Evolutionary conservation across 192 early-diverging fungal genomes (phyloP).

Genomic region (Irineochytrium annulatum): DNA sequence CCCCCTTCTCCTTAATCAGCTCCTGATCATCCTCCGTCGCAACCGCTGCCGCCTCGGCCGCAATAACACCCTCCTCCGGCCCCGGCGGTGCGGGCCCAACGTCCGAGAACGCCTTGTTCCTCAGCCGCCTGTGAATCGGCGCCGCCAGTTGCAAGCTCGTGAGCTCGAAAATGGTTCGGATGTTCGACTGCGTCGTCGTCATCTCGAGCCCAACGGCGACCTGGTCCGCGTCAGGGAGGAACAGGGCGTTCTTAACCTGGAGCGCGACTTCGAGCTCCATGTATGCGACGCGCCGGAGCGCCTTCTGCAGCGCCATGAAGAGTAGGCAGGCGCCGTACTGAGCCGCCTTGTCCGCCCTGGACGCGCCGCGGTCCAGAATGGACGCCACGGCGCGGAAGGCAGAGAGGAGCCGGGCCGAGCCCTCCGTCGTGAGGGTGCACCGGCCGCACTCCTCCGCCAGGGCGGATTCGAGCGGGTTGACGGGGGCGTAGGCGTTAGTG

Average conservation of each 20-base stretch:
- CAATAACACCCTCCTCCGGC: neutral
- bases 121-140: slow-evolving; percentile 24
- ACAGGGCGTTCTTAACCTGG: slow-evolving; percentile 33
- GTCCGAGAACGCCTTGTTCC: slow-evolving; percentile 11
- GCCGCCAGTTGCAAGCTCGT: slow-evolving; percentile 22
- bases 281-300: slow-evolving; percentile 30
- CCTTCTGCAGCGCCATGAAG: slow-evolving; percentile 35
- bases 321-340: slow-evolving; percentile 34
- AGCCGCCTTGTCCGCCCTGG: too few species aligned
- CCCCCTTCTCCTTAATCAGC: neutral
- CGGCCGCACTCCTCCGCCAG: slow-evolving; percentile 2
- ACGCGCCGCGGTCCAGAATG: too few species aligned
- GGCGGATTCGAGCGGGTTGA: neutral
- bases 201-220: slow-evolving; percentile 43
- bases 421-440: slow-evolving; percentile 12
- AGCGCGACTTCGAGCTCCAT: slow-evolving; percentile 31
- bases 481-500: neutral
- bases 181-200: slow-evolving; percentile 36
- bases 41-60: neutral
- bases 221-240: slow-evolving; percentile 38
- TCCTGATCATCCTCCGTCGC: neutral
- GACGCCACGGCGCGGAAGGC: slow-evolving; percentile 1
- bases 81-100: neutral
- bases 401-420: slow-evolving; percentile 8
- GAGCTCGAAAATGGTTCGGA: slow-evolving; percentile 28